phyloP scores from a whole-genome alignment of 345 rosid species.

The Adansonia digitata region DNA sequence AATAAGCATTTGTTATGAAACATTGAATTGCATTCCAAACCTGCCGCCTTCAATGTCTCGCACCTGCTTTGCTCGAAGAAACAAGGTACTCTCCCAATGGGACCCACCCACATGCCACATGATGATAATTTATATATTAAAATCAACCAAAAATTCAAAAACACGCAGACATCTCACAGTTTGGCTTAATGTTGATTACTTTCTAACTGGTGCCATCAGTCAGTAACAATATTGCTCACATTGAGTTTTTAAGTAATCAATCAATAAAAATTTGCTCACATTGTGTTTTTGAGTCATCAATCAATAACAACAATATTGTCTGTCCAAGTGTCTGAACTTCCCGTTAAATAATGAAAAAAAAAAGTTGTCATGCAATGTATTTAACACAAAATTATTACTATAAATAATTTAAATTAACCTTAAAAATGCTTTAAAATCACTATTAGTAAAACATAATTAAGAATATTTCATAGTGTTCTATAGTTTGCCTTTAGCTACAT shows the following conservation, averaged over 20 bases:
- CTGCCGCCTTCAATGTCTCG: constrained; percentile 12
- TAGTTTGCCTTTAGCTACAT: too few species aligned
- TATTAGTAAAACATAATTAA: too few species aligned
- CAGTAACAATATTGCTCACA: background rate
- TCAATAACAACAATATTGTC: background rate
- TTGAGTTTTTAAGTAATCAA: background rate
- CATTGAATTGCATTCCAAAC: constrained; percentile 12
- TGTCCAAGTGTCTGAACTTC: too few species aligned
- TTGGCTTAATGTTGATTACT: background rate
- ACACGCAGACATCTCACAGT: background rate
- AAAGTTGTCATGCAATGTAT: too few species aligned
- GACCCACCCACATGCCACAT: constrained; percentile 16
- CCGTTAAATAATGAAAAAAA: too few species aligned
- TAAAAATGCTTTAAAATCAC: too few species aligned
- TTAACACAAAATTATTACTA: too few species aligned
- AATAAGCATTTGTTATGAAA: background rate
- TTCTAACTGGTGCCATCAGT: background rate
- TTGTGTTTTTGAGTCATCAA: too few species aligned
- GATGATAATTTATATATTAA: background rate
- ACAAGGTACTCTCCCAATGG: constrained; percentile 3
- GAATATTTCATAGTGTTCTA: background rate
- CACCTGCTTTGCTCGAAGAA: constrained; percentile 5
- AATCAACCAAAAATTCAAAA: background rate
- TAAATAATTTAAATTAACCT: too few species aligned
- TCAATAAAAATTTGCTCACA: too few species aligned